phyloP scores from a whole-genome alignment of 768 basidiomycete species.

The Lactarius sanguifluus region DNA sequence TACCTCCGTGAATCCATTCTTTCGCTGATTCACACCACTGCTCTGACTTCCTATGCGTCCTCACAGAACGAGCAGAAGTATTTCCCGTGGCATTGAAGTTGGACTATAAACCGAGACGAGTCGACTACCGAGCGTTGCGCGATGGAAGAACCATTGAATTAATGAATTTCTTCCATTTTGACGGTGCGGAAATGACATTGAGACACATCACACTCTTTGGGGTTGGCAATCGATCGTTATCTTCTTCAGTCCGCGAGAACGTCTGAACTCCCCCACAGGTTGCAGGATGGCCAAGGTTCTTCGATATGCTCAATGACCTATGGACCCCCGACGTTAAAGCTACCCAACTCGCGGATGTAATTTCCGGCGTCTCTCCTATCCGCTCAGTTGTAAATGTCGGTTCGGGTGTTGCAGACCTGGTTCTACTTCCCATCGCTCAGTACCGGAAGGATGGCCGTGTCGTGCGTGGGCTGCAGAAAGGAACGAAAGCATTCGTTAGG shows the following conservation, averaged over 20 bases:
- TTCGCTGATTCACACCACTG: background rate
- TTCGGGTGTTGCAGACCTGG: constrained; percentile 93
- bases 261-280: constrained; percentile 50
- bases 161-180: constrained; percentile 99
- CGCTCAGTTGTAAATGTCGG: constrained; percentile 97
- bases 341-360: constrained; percentile 94
- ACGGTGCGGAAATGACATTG: constrained; percentile 96
- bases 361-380: constrained; percentile 95
- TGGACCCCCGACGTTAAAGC: constrained; percentile 99
- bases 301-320: constrained; percentile 90
- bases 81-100: constrained; percentile 94
- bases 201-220: constrained; percentile 90
- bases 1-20: constrained; percentile 64
- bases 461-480: constrained; percentile 90
- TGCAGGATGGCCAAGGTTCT: constrained; percentile 87
- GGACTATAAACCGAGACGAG: constrained; percentile 97
- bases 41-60: constrained; percentile 10
- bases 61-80: constrained; percentile 85
- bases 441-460: constrained; percentile 96
- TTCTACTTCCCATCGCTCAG: constrained; percentile 93
- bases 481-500: constrained; percentile 88
- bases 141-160: constrained; percentile 93
- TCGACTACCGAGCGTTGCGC: constrained; percentile 87
- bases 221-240: constrained; percentile 48
- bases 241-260: background rate